These are phyloP conservation scores for Guyanaporus albipodus DNA, from an alignment of 768 basidiomycete genomes.

Conservation along the genomic window DNA sequence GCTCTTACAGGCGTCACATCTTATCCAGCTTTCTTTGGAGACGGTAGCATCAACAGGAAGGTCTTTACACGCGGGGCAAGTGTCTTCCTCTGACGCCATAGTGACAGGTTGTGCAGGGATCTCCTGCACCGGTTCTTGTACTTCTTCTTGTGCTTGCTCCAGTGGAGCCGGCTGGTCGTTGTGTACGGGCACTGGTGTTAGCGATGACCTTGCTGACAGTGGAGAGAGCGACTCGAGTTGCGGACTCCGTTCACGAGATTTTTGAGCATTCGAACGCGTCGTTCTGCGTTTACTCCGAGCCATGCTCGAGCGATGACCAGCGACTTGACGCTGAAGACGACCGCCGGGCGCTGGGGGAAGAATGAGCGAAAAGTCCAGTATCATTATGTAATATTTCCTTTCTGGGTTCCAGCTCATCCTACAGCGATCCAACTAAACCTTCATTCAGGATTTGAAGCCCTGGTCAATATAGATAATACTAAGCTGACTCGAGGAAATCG, in stretches of 20 bases:
- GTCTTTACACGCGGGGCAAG: slow-evolving; percentile 52
- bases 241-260: slow-evolving; percentile 34
- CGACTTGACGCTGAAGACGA: slow-evolving; percentile 9
- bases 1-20: slow-evolving; percentile 74
- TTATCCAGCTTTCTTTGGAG: slow-evolving; percentile 75
- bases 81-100: slow-evolving; percentile 27
- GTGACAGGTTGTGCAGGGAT: slow-evolving; percentile 3
- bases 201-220: slow-evolving; percentile 28
- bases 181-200: slow-evolving; percentile 25
- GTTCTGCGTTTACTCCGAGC: slow-evolving; percentile 43
- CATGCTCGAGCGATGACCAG: slow-evolving; percentile 32
- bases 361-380: too few species aligned
- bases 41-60: slow-evolving; percentile 30
- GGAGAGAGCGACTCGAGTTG: slow-evolving; percentile 31
- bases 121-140: slow-evolving; percentile 14
- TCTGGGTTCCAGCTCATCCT: not conserved
- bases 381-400: slow-evolving; percentile 29
- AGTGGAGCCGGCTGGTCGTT: slow-evolving; percentile 14
- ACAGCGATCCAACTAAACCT: too few species aligned
- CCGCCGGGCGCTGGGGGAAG: too few species aligned
- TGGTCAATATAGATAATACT: too few species aligned
- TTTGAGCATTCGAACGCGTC: slow-evolving; percentile 36
- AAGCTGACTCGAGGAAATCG: too few species aligned
- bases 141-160: slow-evolving; percentile 16
- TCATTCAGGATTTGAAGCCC: too few species aligned